Evolutionary conservation across 2,329 filamentous ascomycete genomes (phyloP), one percentile per base, ranked within the genome.

Genomic region (Fusarium haematococcum): DNA sequence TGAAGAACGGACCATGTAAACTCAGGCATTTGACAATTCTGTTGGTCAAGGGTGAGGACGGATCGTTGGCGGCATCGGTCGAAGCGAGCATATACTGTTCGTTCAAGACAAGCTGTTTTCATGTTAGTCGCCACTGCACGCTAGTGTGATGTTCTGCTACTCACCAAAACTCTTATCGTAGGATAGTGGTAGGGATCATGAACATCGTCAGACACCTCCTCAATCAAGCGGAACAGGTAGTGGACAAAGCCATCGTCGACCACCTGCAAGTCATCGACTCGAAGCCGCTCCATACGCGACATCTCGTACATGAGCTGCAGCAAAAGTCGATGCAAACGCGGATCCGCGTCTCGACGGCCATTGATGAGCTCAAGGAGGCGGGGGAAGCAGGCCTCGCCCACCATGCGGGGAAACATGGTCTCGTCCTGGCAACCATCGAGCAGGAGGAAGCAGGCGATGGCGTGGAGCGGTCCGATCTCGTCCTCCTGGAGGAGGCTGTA

Each of bases 111-210:
- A 99, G 90, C 94, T 97, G 75, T 27, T 11, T 54, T 39, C 18
- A 37, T 33, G 75, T 80, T 60, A 80, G 77, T 66, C 41, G 58
- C 25, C 11, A 11, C 11, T 25, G 8, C 23, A 33, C 20, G 30
- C 33, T 33, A 23, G 16, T 43, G 30, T 18, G 20, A 43, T 35
- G 27, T n/a, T 16, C 10, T 23, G 48, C 61, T 56, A 86, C 92
- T 81, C 84, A 97, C 95, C 84, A 99, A 83, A 59, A 98, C 95
- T 74, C 95, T 91, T 79, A 99, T 98, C 54, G 98, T 93, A 7
- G 95, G 93, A 81, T 98, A 98, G 81, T 98, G 96, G 81, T 98
- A 99, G 1, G 96, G 96, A 82, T 98, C 97, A 75, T 95, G 91
- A 25, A 90, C 92, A 82, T 98, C 96, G 81, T 96, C 91, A 8